Base-by-base conservation (phyloP, 192 early-diverging fungal species). In the Rhizophagus prolifer region DNA sequence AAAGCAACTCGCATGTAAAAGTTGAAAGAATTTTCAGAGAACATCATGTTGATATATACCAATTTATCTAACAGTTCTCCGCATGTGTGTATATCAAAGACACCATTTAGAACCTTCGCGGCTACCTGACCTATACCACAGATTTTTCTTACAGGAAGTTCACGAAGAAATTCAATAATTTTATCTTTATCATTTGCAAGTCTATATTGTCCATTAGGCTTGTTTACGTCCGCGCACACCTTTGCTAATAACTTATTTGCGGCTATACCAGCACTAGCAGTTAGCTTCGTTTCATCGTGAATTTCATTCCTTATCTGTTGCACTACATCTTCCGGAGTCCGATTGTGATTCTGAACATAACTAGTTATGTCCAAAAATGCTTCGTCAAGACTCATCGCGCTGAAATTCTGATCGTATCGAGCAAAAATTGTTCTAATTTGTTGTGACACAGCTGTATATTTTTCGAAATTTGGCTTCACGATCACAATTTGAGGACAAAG, bases 171-270 rank as follows among this genome's bases (percentile, higher is more conserved):
- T 9, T 82, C 81, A 26, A 77, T 30, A 16, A 92, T 81, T 7
- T 72, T 76, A 30, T 75, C 72, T 59, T 68, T 19, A 23, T 85
- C 72, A 38, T 78, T 84, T 46, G 80, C 74, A n/a, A 92, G 77
- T 16, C 74, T 66, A 67, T 80, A 85, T 76, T 92, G 91, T 0
- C 91, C 91, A 78, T 92, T 92, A 8, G 91, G 91, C 78, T 92
- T 92, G 47, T 92, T 88, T n/a, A 88, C 44, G 68, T 92, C 89
- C 47, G 81, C 77, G 69, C 85, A 87, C 16, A 89, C 47, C 26
- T 86, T 88, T 6, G 87, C 81, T n/a, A 88, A 76, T 79, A 84
- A 83, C 47, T 78, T 78, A 41, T 87, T 87, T n/a, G 85, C 76
- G n/a, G 85, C 86, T 31, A 87, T 87, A 26, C 86, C 84, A 26